Percentiles rank a stretch among this genome's conserved stretches.
Conservation (phyloP, 805 yeast genomes). For the Candida quercuum region DNA sequence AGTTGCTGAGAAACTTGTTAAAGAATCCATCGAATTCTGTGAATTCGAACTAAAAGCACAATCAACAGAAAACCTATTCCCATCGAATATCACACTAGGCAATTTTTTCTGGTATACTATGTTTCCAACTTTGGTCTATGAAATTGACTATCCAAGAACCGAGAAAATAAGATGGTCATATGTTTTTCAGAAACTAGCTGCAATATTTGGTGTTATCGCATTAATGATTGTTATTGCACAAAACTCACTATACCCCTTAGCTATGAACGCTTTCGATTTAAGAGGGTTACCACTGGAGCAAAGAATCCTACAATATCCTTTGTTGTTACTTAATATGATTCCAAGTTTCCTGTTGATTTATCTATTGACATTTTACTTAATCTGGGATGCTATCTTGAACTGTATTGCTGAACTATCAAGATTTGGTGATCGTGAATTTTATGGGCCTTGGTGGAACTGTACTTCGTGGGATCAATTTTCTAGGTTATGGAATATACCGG, state of each 20-base stretch:
- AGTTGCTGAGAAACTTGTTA: conserved; percentile 26
- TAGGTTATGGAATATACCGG: conserved; percentile 92
- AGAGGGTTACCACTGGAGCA: conserved; percentile 43
- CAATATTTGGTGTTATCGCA: conserved; percentile 81
- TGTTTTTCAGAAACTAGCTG: conserved; percentile 62
- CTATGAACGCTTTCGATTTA: conserved; percentile 50
- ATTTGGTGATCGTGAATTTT: conserved; percentile 89
- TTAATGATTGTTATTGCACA: conserved; percentile 81
- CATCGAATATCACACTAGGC: conserved; percentile 56
- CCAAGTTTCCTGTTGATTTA: conserved; percentile 78
- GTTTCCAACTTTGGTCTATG: conserved; percentile 87
- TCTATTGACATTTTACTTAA: conserved; percentile 74
- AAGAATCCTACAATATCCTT: conserved; percentile 44
- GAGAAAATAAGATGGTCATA: conserved; percentile 61
- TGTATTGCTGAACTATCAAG: conserved; percentile 82
- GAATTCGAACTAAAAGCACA: conserved; percentile 63
- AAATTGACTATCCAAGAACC: conserved; percentile 78
- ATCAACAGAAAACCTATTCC: conserved; percentile 48
- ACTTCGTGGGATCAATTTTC: conserved; percentile 91
- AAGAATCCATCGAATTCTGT: conserved; percentile 59
- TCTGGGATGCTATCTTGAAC: conserved; percentile 93
- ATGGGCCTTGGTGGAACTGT: conserved; percentile 98
- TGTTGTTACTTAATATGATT: conserved; percentile 62
- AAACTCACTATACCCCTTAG: conserved; percentile 67
- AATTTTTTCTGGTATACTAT: conserved; percentile 76